Evolutionary conservation across 225 moss, liverwort and hornwort species (phyloP), one percentile per base, ranked within the genome.

Genomic region (Antitrichia curtipendula): DNA sequence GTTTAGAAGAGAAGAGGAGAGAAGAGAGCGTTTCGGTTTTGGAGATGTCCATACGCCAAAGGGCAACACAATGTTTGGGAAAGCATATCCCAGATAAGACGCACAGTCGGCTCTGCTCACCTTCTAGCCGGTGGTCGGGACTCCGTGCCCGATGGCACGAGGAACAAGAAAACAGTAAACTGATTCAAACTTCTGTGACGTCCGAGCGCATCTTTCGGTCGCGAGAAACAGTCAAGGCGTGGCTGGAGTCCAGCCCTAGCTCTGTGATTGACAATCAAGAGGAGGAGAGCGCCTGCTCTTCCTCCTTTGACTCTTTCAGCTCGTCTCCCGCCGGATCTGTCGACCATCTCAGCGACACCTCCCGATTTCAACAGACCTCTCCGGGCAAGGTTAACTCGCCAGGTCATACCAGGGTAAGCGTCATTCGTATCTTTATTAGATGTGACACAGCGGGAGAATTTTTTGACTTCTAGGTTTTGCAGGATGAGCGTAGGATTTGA

Each of bases 201-300:
- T 84, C 92, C 6, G 92, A 91, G 88, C 88, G 82, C 50, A 73
- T 83, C 52, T 92, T 83, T 20, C 86, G 84, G 75, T 88, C 92
- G 64, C 86, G 83, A 11, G 92, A 91, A 80, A 88, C 86, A 23
- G 92, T 92, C 7, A 78, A 86, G 89, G 91, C 91, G 78, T 92
- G 92, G 92, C 83, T 92, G 80, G 91, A 92, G 25, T 88, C 92
- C 32, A 91, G 92, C 45, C 89, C 92, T 53, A 90, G 72, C 56
- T 91, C 91, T 19, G 89, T 91, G 54, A 81, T 89, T 45, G 87
- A 81, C 78, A 86, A 86, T 72, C 40, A 72, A 12, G 89, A 84
- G 15, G 78, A 87, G 62, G 86, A 83, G 47, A 90, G 87, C 56
- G 86, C 69, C 58, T 76, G 47, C 50, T 81, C 89, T 43, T 92